Percentiles rank a stretch among this genome's conserved stretches.
phyloP scores from a whole-genome alignment of 2,329 filamentous ascomycete genomes.

The Alternaria sp. region DNA sequence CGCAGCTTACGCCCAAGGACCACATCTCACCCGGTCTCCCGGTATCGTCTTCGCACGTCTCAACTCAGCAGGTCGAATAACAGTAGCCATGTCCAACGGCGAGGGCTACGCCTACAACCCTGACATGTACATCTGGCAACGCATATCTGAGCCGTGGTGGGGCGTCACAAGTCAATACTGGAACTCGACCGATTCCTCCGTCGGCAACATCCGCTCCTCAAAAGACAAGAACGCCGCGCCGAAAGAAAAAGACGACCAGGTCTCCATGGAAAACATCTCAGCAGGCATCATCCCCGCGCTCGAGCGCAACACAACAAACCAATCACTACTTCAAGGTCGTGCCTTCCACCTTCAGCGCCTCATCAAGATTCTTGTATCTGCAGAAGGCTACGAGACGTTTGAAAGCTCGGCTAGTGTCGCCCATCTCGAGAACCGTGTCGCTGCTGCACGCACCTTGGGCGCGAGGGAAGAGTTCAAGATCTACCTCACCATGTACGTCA shows the following conservation, averaged over 20 bases:
- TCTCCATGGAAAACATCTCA: constrained; percentile 69
- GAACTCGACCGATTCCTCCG: constrained; percentile 94
- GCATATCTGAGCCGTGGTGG: constrained; percentile 98
- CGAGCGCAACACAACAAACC: constrained; percentile 92
- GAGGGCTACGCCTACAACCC: constrained; percentile 92
- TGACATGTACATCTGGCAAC: constrained; percentile 88
- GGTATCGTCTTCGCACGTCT: constrained; percentile 89
- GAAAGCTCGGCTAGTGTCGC: constrained; percentile 91
- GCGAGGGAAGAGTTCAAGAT: constrained; percentile 91
- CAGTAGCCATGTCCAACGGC: constrained; percentile 92
- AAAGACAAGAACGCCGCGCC: constrained; percentile 26
- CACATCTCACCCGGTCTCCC: constrained; percentile 78
- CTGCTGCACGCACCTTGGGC: constrained; percentile 82
- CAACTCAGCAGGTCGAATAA: constrained; percentile 83
- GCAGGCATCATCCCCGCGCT: constrained; percentile 92
- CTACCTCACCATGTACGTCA: constrained; percentile 98
- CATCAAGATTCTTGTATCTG: constrained; percentile 84
- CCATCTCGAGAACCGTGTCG: constrained; percentile 92
- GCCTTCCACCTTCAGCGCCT: constrained; percentile 91
- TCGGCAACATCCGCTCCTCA: constrained; percentile 78
- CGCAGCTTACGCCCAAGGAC: constrained; percentile 77
- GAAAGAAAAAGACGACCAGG: constrained; percentile 54
- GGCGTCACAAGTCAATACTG: constrained; percentile 97
- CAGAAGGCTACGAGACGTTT: constrained; percentile 90
- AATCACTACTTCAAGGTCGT: constrained; percentile 87